Evolutionary conservation across 1,139 yeast genomes (phyloP).

Genomic region (Blastobotrys aristatus): DNA sequence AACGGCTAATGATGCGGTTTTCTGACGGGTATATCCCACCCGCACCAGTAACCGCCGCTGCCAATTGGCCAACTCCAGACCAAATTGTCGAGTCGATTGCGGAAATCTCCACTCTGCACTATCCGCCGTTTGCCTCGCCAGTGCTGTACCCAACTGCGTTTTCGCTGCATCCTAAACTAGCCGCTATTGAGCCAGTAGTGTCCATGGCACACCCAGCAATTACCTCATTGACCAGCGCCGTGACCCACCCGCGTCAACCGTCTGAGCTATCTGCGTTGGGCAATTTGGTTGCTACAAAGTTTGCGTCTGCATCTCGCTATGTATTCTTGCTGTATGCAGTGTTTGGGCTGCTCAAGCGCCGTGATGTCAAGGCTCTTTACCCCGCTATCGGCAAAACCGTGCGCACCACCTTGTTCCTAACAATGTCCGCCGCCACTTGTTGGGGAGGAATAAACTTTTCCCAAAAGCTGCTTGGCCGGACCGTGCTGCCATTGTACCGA

Average conservation of each 20-base stretch:
- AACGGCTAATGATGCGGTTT: constrained; percentile 28
- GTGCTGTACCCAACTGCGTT: constrained; percentile 29
- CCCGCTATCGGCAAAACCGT: constrained; percentile 27
- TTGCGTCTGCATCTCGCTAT: constrained; percentile 28
- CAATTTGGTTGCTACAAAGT: constrained; percentile 28
- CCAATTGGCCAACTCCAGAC: constrained; percentile 34
- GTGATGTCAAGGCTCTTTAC: constrained; percentile 16
- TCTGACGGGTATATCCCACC: constrained; percentile 32
- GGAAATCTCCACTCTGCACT: constrained; percentile 29
- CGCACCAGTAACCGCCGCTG: constrained; percentile 27
- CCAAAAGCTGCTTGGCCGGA: constrained; percentile 32
- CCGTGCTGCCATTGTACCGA: constrained; percentile 32
- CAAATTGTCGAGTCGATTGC: constrained; percentile 33
- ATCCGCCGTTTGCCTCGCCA: constrained; percentile 38
- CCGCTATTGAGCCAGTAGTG: constrained; percentile 31
- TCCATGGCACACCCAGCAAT: constrained; percentile 38
- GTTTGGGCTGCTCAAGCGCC: constrained; percentile 18
- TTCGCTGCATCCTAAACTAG: constrained; percentile 25
- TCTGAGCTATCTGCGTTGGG: constrained; percentile 29
- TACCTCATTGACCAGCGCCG: constrained; percentile 35
- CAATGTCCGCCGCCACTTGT: constrained; percentile 37
- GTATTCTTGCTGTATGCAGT: constrained; percentile 32
- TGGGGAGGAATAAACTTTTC: constrained; percentile 40
- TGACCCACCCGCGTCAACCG: constrained; percentile 35
- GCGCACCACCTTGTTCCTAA: constrained; percentile 33